Percentiles rank a stretch among this genome's conserved stretches.
These are phyloP conservation scores for Carex cristatella DNA, from an alignment of 176 grass and related monocot species.

Conservation along the genomic window DNA sequence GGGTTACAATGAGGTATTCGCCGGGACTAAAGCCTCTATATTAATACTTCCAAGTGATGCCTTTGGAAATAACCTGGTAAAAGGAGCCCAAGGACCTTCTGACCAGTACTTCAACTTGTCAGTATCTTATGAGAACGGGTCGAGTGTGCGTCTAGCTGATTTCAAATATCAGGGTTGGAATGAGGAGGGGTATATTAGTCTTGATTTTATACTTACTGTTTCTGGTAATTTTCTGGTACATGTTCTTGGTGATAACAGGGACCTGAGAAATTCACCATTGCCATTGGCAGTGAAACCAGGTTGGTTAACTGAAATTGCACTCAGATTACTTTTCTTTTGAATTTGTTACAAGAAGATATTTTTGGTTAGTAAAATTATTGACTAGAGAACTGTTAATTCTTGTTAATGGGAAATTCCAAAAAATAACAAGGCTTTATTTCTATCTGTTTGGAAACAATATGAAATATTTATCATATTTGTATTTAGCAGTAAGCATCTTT, in stretches of 20 bases:
- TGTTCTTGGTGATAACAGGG: slow-evolving; percentile 34
- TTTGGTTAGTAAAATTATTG: neutral
- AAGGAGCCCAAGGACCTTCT: neutral
- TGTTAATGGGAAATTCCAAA: neutral
- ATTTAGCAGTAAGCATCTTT: neutral
- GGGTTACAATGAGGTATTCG: slow-evolving; percentile 6
- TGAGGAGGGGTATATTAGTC: slow-evolving; percentile 31
- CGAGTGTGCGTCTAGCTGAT: slow-evolving; percentile 23
- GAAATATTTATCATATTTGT: neutral
- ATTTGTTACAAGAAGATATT: neutral
- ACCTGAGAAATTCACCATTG: slow-evolving; percentile 46
- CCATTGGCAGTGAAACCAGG: slow-evolving; percentile 53
- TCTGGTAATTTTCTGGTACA: slow-evolving; percentile 49
- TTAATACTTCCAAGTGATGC: slow-evolving; percentile 42
- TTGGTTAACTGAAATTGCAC: slow-evolving; percentile 13
- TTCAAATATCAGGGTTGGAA: slow-evolving; percentile 51
- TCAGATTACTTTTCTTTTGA: neutral
- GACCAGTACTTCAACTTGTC: slow-evolving; percentile 35
- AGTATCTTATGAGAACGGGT: slow-evolving; percentile 32
- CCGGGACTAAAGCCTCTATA: slow-evolving; percentile 42
- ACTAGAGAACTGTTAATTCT: neutral
- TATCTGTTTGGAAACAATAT: neutral
- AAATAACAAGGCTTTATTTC: neutral
- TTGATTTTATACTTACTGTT: slow-evolving; percentile 45
- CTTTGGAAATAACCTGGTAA: slow-evolving; percentile 48